Evolutionary conservation across 202 grass and related monocot species (phyloP), one percentile per base, ranked within the genome.

Genomic region (Cymbopogon flexuosus): DNA sequence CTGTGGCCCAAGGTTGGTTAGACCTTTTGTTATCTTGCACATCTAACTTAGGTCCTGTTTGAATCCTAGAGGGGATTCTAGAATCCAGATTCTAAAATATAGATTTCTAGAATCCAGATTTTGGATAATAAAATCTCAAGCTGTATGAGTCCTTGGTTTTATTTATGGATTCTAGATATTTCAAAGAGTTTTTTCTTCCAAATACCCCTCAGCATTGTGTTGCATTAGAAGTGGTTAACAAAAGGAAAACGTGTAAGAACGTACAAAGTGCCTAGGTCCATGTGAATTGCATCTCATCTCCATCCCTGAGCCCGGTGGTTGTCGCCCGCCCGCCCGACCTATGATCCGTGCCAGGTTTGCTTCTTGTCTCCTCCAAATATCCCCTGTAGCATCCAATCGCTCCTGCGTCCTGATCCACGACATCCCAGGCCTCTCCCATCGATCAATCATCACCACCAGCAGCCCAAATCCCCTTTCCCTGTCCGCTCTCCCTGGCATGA

Each of bases 1-100:
- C 54, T 89, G 66, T 93, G 89, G 75, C 56, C 89, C 30, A 70
- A 93, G 96, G 96, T 98, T 83, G 79, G 84, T 78, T 76, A n/a
- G 5, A 51, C 49, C 51, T 54, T 19, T 19, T 54, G 0, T 19
- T 52, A 19, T 52, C 49, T 51, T 51, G 18, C 15, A n/a, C 18
- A 54, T 54, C 18, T 54, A 22, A 57, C 8, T 22, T 57, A 10
- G 52, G n/a, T 57, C 2, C 52, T 10, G 19, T 57, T 57, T 57
- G 51, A 3, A 56, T 56, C n/a, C n/a, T 57, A 22, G 52, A 5
- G 39, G 52, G 47, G 5, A 57, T 57, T 57, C 52, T 57, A 22
- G n/a, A 22, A 57, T 19, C 51, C 0, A 16, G 49, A 52, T 52
- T 52, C 49, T 52, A 51, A 18, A 18, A 6, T 54, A n/a, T 5